A percentile compares a stretch with the other conserved stretches of the same genome.
These are phyloP conservation scores for Aegilops umbellulata DNA, from an alignment of 176 grass and related monocot genomes.

Conservation along the genomic window DNA sequence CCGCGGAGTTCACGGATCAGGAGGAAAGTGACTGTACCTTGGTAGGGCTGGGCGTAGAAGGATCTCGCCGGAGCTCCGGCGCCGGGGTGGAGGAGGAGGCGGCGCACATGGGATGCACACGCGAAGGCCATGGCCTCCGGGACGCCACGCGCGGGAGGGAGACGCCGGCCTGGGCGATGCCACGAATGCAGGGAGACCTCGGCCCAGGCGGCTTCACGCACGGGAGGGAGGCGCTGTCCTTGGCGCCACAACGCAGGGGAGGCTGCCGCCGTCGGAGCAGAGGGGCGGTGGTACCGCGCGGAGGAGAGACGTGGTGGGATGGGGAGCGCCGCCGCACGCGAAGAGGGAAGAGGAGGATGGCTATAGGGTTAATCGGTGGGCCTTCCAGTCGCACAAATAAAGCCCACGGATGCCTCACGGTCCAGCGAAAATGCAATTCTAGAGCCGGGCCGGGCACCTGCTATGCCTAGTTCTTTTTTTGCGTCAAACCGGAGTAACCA, in stretches of 20 bases:
- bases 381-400: no score
- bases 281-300: no score
- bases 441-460: no score
- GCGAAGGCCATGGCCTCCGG: constrained; percentile 22
- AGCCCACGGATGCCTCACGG: no score
- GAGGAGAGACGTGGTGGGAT: no score
- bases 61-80: constrained; percentile 30
- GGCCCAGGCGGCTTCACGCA: neutral
- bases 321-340: no score
- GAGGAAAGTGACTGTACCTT: constrained; percentile 28
- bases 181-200: neutral
- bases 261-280: no score
- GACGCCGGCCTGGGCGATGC: neutral
- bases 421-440: no score
- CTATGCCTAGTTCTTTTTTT: no score
- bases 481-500: no score
- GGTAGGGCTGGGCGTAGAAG: constrained; percentile 39
- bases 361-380: no score
- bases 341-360: no score
- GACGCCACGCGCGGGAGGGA: neutral
- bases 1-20: neutral
- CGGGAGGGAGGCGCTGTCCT: neutral
- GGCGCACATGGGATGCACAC: constrained; percentile 36
- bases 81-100: constrained; percentile 36
- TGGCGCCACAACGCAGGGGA: neutral